phyloP scores from a whole-genome alignment of 1,284 basidiomycete species.

The Trametes versicolor region DNA sequence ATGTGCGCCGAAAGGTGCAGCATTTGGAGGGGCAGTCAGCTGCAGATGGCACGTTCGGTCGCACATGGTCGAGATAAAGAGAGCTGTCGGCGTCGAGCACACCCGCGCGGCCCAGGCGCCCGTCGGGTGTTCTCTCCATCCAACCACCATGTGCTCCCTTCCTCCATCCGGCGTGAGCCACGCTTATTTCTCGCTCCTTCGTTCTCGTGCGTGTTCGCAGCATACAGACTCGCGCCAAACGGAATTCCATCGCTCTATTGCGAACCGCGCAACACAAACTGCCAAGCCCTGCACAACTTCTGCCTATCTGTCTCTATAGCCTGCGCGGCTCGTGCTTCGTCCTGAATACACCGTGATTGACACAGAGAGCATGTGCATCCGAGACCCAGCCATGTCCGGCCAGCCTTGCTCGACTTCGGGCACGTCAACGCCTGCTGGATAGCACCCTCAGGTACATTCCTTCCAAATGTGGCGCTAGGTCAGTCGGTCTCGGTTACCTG shows the following conservation, averaged over 20 bases:
- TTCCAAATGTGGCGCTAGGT: background rate
- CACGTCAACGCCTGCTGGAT: background rate
- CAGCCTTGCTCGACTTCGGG: background rate
- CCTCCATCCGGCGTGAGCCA: constrained; percentile 1
- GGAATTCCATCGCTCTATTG: background rate
- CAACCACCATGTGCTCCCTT: constrained; percentile 21
- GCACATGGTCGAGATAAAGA: constrained; percentile 20
- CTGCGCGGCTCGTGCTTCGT: background rate
- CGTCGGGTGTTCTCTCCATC: constrained; percentile 11
- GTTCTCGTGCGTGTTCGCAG: background rate
- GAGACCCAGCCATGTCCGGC: background rate
- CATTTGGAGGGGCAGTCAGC: constrained; percentile 7
- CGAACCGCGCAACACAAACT: background rate
- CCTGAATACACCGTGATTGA: background rate
- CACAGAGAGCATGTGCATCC: background rate
- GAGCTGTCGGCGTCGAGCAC: background rate
- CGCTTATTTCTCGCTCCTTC: constrained; percentile 1
- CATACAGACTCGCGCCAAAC: background rate
- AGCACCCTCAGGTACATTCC: constrained; percentile 12
- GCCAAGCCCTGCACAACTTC: background rate
- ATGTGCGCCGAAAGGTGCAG: background rate
- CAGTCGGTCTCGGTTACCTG: constrained; percentile 2
- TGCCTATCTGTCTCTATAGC: background rate
- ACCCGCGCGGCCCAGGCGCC: constrained; percentile 7
- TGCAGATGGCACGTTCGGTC: constrained; percentile 8